A percentile compares a stretch with the other conserved stretches of the same genome.
Evolutionary conservation across 1,139 yeast species (phyloP).

Genomic region (Yamadazyma epiphylla): DNA sequence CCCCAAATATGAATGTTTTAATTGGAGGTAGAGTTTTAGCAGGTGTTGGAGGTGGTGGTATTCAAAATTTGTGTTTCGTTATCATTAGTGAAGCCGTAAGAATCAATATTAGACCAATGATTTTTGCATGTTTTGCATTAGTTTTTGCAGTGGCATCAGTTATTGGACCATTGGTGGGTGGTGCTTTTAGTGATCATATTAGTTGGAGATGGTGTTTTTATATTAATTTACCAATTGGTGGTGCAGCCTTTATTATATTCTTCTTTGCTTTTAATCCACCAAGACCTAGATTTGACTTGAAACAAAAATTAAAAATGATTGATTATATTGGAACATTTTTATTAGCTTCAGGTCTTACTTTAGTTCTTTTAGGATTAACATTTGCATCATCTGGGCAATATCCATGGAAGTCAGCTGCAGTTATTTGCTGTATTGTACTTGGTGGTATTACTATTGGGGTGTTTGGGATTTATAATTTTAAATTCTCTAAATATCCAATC

Average conservation of each 20-base stretch:
- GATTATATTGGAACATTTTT: constrained; percentile 51
- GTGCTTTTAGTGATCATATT: constrained; percentile 41
- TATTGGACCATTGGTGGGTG: constrained; percentile 55
- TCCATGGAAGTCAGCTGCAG: constrained; percentile 47
- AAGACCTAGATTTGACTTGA: constrained; percentile 16
- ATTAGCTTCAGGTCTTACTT: constrained; percentile 39
- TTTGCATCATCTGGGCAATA: constrained; percentile 44
- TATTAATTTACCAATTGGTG: constrained; percentile 44
- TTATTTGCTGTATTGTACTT: constrained; percentile 43
- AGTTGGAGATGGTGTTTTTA: constrained; percentile 80
- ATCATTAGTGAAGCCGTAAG: constrained; percentile 27
- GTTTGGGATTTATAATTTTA: constrained; percentile 25
- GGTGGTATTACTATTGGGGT: constrained; percentile 30
- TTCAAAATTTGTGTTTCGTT: constrained; percentile 24
- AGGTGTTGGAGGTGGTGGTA: constrained; percentile 58
- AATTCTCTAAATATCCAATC: constrained; percentile 22
- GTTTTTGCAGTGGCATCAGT: constrained; percentile 43
- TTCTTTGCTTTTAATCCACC: constrained; percentile 31
- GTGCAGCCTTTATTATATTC: constrained; percentile 24
- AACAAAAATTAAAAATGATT: constrained; percentile 34
- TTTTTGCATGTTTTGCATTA: constrained; percentile 41
- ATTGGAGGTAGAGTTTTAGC: constrained; percentile 38
- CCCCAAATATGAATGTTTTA: constrained; percentile 29
- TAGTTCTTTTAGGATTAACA: constrained; percentile 39
- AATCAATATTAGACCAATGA: constrained; percentile 24